These are phyloP conservation scores for Saturnispora hagleri DNA, from an alignment of 805 yeast genomes.

Conservation along the genomic window DNA sequence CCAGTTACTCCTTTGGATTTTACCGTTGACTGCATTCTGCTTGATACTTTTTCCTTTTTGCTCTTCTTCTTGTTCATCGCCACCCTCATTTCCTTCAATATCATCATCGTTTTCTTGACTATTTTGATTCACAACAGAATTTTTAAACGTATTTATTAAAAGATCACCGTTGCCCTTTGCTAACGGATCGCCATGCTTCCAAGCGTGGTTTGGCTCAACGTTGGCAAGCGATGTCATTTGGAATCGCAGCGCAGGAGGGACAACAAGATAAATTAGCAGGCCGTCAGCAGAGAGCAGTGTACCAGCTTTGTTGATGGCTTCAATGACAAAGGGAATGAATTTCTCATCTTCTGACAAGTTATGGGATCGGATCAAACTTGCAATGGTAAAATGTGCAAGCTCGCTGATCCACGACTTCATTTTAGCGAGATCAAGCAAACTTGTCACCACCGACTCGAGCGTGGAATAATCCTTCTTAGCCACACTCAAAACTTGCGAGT, in stretches of 20 bases:
- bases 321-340: constrained; percentile 24
- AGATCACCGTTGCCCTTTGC: constrained; percentile 55
- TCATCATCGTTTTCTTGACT: constrained; percentile 27
- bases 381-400: constrained; percentile 63
- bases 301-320: constrained; percentile 39
- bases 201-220: constrained; percentile 22
- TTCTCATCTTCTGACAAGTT: constrained; percentile 13
- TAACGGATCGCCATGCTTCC: constrained; percentile 73
- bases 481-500: constrained; percentile 35
- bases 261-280: constrained; percentile 54
- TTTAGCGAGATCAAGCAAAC: constrained; percentile 47
- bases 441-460: constrained; percentile 33
- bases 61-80: constrained; percentile 26
- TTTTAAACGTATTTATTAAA: constrained; percentile 56
- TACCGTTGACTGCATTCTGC: neutral
- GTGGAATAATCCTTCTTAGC: constrained; percentile 16
- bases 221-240: constrained; percentile 14
- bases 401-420: constrained; percentile 82
- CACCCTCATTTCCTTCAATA: constrained; percentile 30
- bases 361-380: constrained; percentile 36
- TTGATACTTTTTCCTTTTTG: neutral
- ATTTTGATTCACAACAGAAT: constrained; percentile 34
- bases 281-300: constrained; percentile 72
- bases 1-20: constrained; percentile 58
- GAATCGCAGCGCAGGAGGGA: constrained; percentile 29